Base-by-base conservation (phyloP, 2,329 filamentous ascomycete genomes). In the Septoria petroselini region DNA sequence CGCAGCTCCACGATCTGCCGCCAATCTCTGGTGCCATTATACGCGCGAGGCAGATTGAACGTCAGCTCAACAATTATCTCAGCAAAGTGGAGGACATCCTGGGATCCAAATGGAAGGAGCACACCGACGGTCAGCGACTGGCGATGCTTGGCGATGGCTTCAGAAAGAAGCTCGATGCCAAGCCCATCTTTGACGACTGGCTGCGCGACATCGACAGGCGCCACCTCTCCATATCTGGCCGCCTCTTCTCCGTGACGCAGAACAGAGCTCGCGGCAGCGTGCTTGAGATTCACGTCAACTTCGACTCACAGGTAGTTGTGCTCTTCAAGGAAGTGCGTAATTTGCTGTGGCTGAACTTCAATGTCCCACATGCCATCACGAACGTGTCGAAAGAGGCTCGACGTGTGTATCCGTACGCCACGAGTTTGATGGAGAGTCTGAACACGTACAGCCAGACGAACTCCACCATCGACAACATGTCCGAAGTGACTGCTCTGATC, bases 361-460 rank as follows among this genome's bases (percentile, higher is more conserved):
- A 88, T 49, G 88, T 98, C 18, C 94, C 94, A 7, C 93, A 98
- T 69, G 84, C 88, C 11, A 89, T 98, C 64, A 94, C 86, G 70
- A 97, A 89, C 57, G 89, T 95, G 46, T 95, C 94, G 1, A 98
- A 97, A 70, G 93, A 98, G 68, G 94, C 93, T n/a, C 95, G 96
- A 71, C 83, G 93, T 45, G 93, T 98, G 3, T 99, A 99, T 62
- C 93, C 93, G 0, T 98, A 94, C 65, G 93, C 94, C 18, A 91
- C 98, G 58, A 97, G 91, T 65, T 73, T 99, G 59, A 98, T 98
- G 90, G 93, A 99, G 72, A 97, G 90, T 63, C 89, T 97, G n/a
- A 82, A 91, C 51, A 97, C 90, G 0, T 85, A 95, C 57, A 81
- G 89, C 1, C 91, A 97, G 70, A 96, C 90, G 0, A 85, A 86